A percentile compares a stretch with the other conserved stretches of the same genome.
Conservation (phyloP, 805 yeast species). For the Suhomyces prunicola region DNA sequence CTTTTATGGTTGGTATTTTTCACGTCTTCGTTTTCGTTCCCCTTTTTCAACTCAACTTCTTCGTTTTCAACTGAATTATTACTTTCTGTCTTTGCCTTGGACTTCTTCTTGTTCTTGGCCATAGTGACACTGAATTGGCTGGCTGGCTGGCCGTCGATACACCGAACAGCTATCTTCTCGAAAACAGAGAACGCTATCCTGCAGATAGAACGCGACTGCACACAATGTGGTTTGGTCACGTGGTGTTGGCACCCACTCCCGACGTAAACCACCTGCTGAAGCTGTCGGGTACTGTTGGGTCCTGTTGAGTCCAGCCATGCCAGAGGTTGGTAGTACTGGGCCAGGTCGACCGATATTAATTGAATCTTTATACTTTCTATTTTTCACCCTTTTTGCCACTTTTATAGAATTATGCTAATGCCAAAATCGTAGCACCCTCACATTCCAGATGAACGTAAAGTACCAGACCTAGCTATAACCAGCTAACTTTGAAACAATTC, state of each 20-base stretch:
- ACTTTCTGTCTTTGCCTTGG: constrained; percentile 15
- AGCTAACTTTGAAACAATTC: too few species aligned
- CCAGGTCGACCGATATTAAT: too few species aligned
- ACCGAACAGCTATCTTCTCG: background rate
- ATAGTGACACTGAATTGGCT: constrained; percentile 4
- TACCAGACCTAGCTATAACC: too few species aligned
- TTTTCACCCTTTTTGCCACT: background rate
- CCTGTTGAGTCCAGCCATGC: too few species aligned
- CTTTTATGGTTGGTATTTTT: background rate
- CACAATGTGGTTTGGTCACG: background rate
- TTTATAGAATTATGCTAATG: too few species aligned
- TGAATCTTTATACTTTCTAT: too few species aligned
- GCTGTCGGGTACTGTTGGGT: too few species aligned
- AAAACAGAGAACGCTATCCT: background rate
- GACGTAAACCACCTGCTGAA: too few species aligned
- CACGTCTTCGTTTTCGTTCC: background rate
- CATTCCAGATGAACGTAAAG: too few species aligned
- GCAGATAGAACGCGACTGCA: background rate
- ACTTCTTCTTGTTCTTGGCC: constrained; percentile 22
- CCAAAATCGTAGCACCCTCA: too few species aligned
- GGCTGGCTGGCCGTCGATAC: background rate
- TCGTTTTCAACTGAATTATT: background rate
- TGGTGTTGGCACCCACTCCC: too few species aligned
- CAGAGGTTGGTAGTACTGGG: too few species aligned
- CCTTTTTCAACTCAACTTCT: background rate